Evolutionary conservation across 2,329 filamentous ascomycete species (phyloP).

Genomic region (Cytospora leucostoma): DNA sequence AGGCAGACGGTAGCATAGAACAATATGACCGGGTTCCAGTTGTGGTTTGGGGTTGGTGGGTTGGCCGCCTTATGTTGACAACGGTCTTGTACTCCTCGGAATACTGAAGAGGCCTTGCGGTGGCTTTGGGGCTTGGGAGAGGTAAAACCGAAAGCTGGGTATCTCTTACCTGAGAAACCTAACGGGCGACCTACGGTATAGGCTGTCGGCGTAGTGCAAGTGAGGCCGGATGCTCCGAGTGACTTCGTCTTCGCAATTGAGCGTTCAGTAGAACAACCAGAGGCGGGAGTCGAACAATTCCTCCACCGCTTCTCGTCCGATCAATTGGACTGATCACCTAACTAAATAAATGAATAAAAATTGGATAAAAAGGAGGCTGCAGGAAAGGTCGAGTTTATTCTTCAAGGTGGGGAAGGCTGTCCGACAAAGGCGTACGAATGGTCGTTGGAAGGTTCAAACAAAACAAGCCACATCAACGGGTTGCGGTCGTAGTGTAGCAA

Average conservation of each 20-base stretch:
- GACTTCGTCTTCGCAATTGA: not conserved
- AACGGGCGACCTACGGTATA: not conserved
- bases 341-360: not conserved
- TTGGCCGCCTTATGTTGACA: not conserved
- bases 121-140: not conserved
- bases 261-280: not conserved
- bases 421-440: not conserved
- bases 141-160: not conserved
- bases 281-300: not conserved
- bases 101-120: not conserved
- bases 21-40: not conserved
- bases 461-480: not conserved
- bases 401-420: not conserved
- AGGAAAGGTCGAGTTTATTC: not conserved
- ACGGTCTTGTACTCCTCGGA: not conserved
- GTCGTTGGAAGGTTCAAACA: not conserved
- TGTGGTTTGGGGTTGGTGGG: not conserved
- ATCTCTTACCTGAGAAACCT: not conserved
- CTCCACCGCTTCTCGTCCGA: not conserved
- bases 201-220: not conserved
- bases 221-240: not conserved
- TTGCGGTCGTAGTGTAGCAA: not conserved
- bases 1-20: not conserved
- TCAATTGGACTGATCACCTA: not conserved
- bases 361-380: not conserved